Percentiles rank a stretch among this genome's conserved stretches.
These are phyloP conservation scores for Combretum micranthum DNA, from an alignment of 345 rosid genomes.

Conservation along the genomic window DNA sequence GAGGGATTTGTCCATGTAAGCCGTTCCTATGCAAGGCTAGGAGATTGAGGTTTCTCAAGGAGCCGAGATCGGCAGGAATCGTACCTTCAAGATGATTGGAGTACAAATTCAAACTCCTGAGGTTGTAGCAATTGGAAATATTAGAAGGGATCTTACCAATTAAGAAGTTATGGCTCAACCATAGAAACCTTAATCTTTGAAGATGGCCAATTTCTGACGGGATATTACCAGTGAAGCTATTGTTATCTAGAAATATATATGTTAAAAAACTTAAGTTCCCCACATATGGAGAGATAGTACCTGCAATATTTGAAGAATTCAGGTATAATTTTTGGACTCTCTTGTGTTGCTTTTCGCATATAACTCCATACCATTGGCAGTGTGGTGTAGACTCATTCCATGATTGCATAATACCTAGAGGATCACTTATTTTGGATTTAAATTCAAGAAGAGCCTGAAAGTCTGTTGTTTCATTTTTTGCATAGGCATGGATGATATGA, in stretches of 20 bases:
- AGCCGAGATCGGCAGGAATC: background rate
- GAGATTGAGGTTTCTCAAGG: background rate
- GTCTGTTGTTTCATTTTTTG: background rate
- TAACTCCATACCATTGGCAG: background rate
- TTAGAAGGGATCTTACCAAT: background rate
- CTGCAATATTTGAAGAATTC: background rate
- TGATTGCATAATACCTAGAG: background rate
- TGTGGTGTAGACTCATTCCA: background rate
- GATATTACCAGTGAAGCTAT: background rate
- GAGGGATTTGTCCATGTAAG: background rate
- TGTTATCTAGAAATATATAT: background rate
- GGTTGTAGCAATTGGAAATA: background rate
- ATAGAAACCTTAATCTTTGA: background rate
- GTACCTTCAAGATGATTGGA: background rate
- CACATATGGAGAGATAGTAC: background rate
- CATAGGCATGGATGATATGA: too few relatives aligned
- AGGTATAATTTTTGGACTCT: background rate
- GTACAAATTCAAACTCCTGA: background rate
- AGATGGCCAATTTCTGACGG: background rate
- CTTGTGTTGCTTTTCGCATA: background rate
- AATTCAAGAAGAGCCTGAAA: background rate
- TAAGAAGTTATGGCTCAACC: background rate
- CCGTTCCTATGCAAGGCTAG: background rate
- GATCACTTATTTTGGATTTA: background rate
- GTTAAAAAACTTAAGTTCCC: background rate